Base-by-base conservation (phyloP, 345 rosid species). In the Hibiscus tridactylites region DNA sequence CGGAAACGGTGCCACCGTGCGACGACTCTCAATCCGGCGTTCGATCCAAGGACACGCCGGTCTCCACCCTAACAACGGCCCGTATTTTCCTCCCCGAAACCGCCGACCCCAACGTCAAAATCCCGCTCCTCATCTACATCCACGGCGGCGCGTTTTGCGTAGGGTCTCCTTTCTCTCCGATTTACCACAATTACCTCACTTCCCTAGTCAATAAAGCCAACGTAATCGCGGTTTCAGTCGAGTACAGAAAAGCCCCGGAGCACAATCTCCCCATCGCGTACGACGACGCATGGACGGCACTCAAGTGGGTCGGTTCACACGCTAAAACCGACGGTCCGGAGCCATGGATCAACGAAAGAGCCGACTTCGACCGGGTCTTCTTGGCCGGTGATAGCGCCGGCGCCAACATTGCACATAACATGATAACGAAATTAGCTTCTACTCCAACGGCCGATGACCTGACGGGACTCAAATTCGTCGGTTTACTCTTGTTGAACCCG, bases 171-270 rank as follows among this genome's bases (percentile, higher is more conserved):
- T 75, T 76, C 63, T 79, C 85, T 0, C 83, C 77, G 9, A 58
- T 26, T 21, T 78, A 66, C 77, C 81, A 83, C 15, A 62, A 70
- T 39, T 80, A 76, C 53, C 70, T 86, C 68, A 66, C 35, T 1
- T 9, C 77, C 52, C 53, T 83, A 0, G 85, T 73, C 10, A 60
- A 82, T 50, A 71, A 74, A 0, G 80, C 90, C 2, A 53, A 78
- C 26, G 61, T 83, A 15, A 44, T 86, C 9, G 88, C 83, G 2
- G 77, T 85, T 56, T 81, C 88, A 0, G 72, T 88, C n/a, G 84
- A 84, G 62, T 87, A 82, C 71, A 78, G 93, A 54, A 79, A 84
- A 42, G 91, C 87, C 28, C 97, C 92, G 7, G 96, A 90, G 70
- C 72, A 81, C 52, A 87, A 79, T 49, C 68, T 89, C n/a, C 97